Percentiles rank a stretch among this genome's conserved stretches.
These are phyloP conservation scores for Nemania sp. DNA, from an alignment of 2,329 filamentous ascomycete species.

Conservation along the genomic window DNA sequence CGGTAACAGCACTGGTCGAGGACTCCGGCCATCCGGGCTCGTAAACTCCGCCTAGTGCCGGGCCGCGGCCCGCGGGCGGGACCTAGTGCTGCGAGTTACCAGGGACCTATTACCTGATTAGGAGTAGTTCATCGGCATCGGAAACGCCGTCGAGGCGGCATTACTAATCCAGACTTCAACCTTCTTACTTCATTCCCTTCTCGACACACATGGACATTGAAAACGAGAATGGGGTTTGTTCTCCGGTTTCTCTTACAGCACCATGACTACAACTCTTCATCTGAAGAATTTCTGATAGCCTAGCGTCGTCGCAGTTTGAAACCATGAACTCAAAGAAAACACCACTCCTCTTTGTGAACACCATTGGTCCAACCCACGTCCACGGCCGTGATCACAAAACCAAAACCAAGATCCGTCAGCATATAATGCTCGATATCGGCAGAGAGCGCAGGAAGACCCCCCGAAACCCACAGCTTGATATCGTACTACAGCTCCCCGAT, in stretches of 20 bases:
- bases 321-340: conserved; percentile 24
- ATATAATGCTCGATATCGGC: conserved; percentile 25
- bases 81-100: conserved; percentile 21
- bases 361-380: conserved; percentile 23
- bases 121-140: conserved; percentile 18
- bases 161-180: conserved; percentile 3
- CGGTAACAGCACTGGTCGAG: too few relatives aligned
- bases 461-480: conserved; percentile 21
- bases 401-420: conserved; percentile 29
- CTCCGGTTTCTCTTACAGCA: neutral
- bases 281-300: conserved; percentile 8
- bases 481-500: conserved; percentile 10
- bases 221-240: neutral
- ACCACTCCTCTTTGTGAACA: conserved; percentile 26
- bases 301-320: neutral
- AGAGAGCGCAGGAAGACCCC: conserved; percentile 14
- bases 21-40: neutral
- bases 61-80: conserved; percentile 3
- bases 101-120: conserved; percentile 31
- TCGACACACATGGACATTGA: conserved; percentile 8
- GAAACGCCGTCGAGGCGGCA: neutral
- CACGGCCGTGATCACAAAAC: conserved; percentile 23
- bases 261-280: conserved; percentile 12
- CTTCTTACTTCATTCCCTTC: conserved; percentile 8
- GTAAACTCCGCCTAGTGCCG: conserved; percentile 6